Evolutionary conservation across 2,329 filamentous ascomycete genomes (phyloP), one percentile per base, ranked within the genome.

Genomic region (Diaporthe citrichinensis): DNA sequence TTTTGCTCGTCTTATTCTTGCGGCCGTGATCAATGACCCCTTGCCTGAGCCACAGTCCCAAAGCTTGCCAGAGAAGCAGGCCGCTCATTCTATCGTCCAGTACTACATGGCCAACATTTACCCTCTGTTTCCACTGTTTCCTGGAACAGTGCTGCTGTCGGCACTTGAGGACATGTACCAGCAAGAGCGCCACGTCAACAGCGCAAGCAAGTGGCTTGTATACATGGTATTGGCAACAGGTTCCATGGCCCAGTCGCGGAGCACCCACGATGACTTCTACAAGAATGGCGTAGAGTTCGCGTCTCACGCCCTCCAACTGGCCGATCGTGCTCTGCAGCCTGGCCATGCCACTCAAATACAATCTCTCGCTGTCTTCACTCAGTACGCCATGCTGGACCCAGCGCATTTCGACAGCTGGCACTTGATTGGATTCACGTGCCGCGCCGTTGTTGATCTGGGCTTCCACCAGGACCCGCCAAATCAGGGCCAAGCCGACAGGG

Each of bases 361-460:
- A 82, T 95, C 95, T 0, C 88, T 98, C 31, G 85, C 98, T 3
- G 88, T 98, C 2, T 90, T 98, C 71, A 95, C 95, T 0, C 92
- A 98, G 79, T 98, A 98, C 83, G 93, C 96, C 4, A 94, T 97
- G 87, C 88, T 98, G 68, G 96, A 98, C 80, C 96, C 96, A 2
- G 91, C 93, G 57, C 95, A 97, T 81, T 98, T 98, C 81, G 95
- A 98, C 81, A 95, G 94, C 80, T 98, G 97, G 96, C 96, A 97
- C 78, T 85, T 98, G 77, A 94, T 98, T 74, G 97, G 96, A 9
- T 96, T 97, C 82, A 96, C 96, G 9, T 94, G 94, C 55, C 92
- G 96, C 75, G 94, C 95, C 8, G 92, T 96, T 81, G 90, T 98
- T 31, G 97, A 99, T 84, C 86, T 98, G 41, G 97, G 97, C 10